Base-by-base conservation (phyloP, 495 filamentous ascomycete species). In the Trichoderma parareesei region DNA sequence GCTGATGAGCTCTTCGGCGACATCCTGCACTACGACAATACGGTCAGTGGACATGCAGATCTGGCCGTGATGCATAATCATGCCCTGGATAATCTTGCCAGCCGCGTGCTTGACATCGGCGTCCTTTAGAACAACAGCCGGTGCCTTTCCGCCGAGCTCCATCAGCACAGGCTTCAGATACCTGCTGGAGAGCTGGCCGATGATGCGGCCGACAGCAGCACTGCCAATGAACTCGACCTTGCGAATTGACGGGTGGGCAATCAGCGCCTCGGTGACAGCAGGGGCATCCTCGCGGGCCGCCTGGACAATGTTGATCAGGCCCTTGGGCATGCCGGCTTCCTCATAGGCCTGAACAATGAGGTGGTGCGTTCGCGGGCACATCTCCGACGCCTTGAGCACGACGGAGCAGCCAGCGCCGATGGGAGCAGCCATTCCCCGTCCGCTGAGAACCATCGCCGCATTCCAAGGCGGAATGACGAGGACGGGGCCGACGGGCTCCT, bases 361-460 rank as follows among this genome's bases (percentile, higher is more conserved):
- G n/a, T 46, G 60, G 27, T 61, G 43, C n/a, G 37, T 41, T 40
- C 14, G 38, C 8, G 64, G 64, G 4, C 53, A 43, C 38, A 65
- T 33, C 40, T 65, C 64, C 5, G 87, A 85, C 35, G 87, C 88
- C 72, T 95, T 95, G 6, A 93, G 76, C 33, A 95, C 81, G 44
- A 82, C 81, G 2, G 90, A 91, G 70, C 90, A 91, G n/a, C 89
- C 89, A 0, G 83, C 82, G 18, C 87, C 89, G 33, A 92, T 74
- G 7, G 89, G 82, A 5, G 46, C 46, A 5, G 46, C 46, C n/a
- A 49, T 18, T 1, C 16, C 16, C 0, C 46, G 46, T 8, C 46
- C 46, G n/a, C 16, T 18, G 20, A 49, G 46, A 18, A 49, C 20
- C 46, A 49, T 18, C 2, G 16, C 20, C 2, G 46, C 46, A 2